These are phyloP conservation scores for Boletus rubescentipes DNA, from an alignment of 768 basidiomycete species.

Conservation along the genomic window DNA sequence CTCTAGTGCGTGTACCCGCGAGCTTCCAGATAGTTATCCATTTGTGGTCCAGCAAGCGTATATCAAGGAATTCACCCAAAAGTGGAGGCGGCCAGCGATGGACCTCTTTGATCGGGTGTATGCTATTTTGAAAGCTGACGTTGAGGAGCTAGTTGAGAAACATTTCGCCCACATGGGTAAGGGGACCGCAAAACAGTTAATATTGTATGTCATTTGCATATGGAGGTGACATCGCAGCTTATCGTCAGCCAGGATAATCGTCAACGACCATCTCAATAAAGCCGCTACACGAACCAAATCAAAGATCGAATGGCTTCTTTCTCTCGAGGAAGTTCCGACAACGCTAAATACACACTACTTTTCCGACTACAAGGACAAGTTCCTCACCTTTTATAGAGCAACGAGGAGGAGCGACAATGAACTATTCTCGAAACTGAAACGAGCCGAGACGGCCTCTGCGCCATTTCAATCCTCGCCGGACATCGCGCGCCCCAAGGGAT, in stretches of 20 bases:
- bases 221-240: neutral
- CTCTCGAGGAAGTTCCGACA: slow-evolving; percentile 45
- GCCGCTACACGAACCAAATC: slow-evolving; percentile 39
- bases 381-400: slow-evolving; percentile 47
- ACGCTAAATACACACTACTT: slow-evolving; percentile 51
- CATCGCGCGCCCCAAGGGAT: no score
- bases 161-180: slow-evolving; percentile 54
- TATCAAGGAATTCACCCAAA: slow-evolving; percentile 40
- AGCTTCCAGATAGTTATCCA: slow-evolving; percentile 63
- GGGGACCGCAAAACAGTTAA: slow-evolving; percentile 47
- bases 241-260: slow-evolving; percentile 35
- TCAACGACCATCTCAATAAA: slow-evolving; percentile 47
- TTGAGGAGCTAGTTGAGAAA: slow-evolving; percentile 39
- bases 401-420: slow-evolving; percentile 12
- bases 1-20: slow-evolving; percentile 52
- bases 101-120: slow-evolving; percentile 42
- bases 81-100: slow-evolving; percentile 50
- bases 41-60: slow-evolving; percentile 55
- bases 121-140: slow-evolving; percentile 34
- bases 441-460: neutral
- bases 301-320: slow-evolving; percentile 46
- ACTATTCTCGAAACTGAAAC: slow-evolving; percentile 1
- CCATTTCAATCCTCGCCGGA: neutral
- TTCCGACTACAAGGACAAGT: slow-evolving; percentile 46
- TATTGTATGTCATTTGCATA: slow-evolving; percentile 36